Conservation (phyloP, 495 filamentous ascomycete species). For the Cairneyella variabilis region DNA sequence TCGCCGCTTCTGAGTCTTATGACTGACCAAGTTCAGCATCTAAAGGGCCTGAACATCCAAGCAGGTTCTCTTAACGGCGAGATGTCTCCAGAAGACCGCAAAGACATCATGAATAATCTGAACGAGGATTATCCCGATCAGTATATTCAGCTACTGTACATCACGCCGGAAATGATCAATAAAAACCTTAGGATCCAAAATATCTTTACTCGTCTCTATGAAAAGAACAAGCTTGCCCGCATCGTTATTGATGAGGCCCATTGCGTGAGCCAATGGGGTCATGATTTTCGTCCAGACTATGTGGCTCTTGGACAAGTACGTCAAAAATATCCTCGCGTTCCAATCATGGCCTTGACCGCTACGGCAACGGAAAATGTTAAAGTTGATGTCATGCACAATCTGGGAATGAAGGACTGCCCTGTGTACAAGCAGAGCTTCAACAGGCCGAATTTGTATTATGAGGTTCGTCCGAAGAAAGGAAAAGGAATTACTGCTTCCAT, state of each 20-base stretch:
- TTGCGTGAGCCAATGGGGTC: conserved; percentile 98
- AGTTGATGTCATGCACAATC: conserved; percentile 81
- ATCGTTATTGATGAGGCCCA: conserved; percentile 98
- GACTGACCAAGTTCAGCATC: conserved; percentile 88
- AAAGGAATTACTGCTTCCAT: conserved; percentile 51
- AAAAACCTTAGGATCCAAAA: conserved; percentile 64
- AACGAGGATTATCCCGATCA: conserved; percentile 59
- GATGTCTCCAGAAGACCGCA: conserved; percentile 48
- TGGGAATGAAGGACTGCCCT: conserved; percentile 72
- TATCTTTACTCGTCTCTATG: conserved; percentile 59
- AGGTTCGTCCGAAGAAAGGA: conserved; percentile 56
- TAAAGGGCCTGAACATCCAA: conserved; percentile 68
- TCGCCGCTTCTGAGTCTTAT: conserved; percentile 95
- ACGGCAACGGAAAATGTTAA: conserved; percentile 93
- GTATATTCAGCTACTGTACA: conserved; percentile 78
- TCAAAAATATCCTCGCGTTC: conserved; percentile 65
- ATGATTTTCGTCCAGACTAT: conserved; percentile 97
- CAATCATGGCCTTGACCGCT: conserved; percentile 90
- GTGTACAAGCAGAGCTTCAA: conserved; percentile 91
- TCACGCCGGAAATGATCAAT: conserved; percentile 94
- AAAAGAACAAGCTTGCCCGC: conserved; percentile 67
- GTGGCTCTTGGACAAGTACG: conserved; percentile 76
- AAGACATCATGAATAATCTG: conserved; percentile 56
- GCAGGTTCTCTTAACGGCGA: conserved; percentile 81
- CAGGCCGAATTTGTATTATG: conserved; percentile 83